Base-by-base conservation (phyloP, 768 basidiomycete species). In the Hypholoma sublateritium region DNA sequence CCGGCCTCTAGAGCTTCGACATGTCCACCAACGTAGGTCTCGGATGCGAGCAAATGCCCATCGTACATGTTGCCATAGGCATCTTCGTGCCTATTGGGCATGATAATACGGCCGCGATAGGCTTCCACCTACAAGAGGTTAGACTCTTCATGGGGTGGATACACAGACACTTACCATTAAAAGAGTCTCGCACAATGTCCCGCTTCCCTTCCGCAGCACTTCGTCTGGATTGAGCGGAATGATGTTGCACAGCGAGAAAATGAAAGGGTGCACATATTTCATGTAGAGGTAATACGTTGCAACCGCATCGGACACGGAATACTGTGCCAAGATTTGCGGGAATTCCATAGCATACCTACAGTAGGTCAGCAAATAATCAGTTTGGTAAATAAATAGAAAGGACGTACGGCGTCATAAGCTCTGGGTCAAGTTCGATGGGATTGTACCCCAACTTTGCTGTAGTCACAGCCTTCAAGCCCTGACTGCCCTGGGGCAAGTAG, bases 251-350 rank as follows among this genome's bases (percentile, higher is more conserved):
- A 99, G 75, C 8, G 97, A 98, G 77, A 99, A 99, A 60, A 99
- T 93, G 81, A 99, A 99, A 0, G 97, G 97, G 67, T 98, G 95
- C 9, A 99, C 95, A 65, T 99, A 99, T 95, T 98, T 99, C 97
- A 98, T 99, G 75, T 99, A 98, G 35, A 99, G 82, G 72, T 98
- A 98, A 71, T 99, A 98, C 1, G 97, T 99, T n/a, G 97, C 96
- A 9, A 98, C 97, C 0, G 97, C 97, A 80, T 99, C 97, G 70
- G 97, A 99, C 24, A 99, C 97, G 64, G 97, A 98, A 73, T 99
- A 99, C 67, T 95, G 93, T 0, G 97, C 96, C 16, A 99, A 84
- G 1, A 86, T 72, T 67, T 98, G 95, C 0, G 97, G 97, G 63
- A 95, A 93, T 67, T 98, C 97, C 70, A 93, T 79, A 0, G 97